phyloP scores from a whole-genome alignment of 2,329 filamentous ascomycete genomes.

The Fulvia fulva region DNA sequence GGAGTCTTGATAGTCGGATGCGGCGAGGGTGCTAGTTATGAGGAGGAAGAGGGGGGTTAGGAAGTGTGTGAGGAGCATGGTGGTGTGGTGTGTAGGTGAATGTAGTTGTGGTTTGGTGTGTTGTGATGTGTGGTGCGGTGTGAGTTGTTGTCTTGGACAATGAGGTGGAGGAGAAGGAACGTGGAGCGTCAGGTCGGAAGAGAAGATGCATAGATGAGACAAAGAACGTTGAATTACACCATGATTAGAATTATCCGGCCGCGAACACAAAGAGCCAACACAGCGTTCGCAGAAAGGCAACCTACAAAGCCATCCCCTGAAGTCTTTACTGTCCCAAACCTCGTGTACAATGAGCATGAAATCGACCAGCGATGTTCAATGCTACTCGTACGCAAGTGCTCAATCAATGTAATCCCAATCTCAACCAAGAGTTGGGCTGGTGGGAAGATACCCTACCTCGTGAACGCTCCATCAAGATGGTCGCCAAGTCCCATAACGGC shows the following conservation, averaged over 20 bases:
- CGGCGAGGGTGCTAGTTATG: constrained; percentile 3
- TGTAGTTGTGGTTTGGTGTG: background rate
- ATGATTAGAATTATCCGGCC: background rate
- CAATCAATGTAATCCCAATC: background rate
- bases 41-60: constrained; percentile 5
- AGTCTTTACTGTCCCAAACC: background rate
- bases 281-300: background rate
- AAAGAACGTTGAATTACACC: background rate
- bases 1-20: constrained; percentile 20
- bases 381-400: background rate
- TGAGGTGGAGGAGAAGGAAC: too few species aligned
- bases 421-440: background rate
- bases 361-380: background rate
- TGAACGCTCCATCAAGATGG: constrained; percentile 14
- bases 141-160: too few species aligned
- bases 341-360: background rate
- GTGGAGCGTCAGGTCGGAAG: too few species aligned
- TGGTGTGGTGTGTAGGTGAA: background rate
- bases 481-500: constrained; percentile 22
- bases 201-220: background rate
- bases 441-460: constrained; percentile 5
- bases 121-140: too few species aligned
- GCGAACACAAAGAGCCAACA: background rate
- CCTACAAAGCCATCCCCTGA: background rate
- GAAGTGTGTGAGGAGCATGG: constrained; percentile 4